phyloP scores from a whole-genome alignment of 495 filamentous ascomycete genomes.

The Paragyromitra xinjiangensis region DNA sequence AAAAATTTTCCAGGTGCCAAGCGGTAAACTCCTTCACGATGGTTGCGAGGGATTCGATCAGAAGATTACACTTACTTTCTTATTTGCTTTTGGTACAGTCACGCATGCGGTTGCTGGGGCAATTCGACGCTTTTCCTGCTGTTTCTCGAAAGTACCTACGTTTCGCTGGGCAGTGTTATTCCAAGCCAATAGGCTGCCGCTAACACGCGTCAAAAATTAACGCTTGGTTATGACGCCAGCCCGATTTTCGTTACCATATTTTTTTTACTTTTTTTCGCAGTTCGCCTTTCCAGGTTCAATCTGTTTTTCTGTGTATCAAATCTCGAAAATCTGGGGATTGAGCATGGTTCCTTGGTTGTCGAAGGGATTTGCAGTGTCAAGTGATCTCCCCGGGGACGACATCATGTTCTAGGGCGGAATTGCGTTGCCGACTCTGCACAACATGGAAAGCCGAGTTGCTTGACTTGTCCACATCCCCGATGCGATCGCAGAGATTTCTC shows the following conservation, averaged over 20 bases:
- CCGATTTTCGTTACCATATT: slow-evolving; percentile 8
- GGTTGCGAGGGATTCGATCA: slow-evolving; percentile 29
- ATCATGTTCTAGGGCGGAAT: slow-evolving; percentile 11
- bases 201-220: slow-evolving; percentile 16
- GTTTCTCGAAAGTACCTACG: slow-evolving; percentile 26
- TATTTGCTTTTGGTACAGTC: slow-evolving; percentile 41
- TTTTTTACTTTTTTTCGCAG: neutral
- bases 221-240: slow-evolving; percentile 26
- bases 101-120: slow-evolving; percentile 40
- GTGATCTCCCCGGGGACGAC: slow-evolving; percentile 40
- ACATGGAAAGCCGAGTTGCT: slow-evolving; percentile 15
- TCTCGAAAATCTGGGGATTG: slow-evolving; percentile 29
- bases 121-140: slow-evolving; percentile 28
- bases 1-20: slow-evolving; percentile 46
- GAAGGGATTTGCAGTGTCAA: slow-evolving; percentile 38
- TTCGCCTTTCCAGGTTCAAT: slow-evolving; percentile 36
- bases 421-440: neutral
- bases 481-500: slow-evolving; percentile 25
- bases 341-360: slow-evolving; percentile 25
- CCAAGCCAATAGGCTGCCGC: slow-evolving; percentile 5
- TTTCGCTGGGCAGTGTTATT: slow-evolving; percentile 5
- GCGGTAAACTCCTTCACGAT: slow-evolving; percentile 38
- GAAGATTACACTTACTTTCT: slow-evolving; percentile 9
- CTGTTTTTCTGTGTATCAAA: slow-evolving; percentile 13
- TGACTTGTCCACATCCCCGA: slow-evolving; percentile 27